phyloP scores from a whole-genome alignment of 192 early-diverging fungal species.

The Coemansia aciculifera region DNA sequence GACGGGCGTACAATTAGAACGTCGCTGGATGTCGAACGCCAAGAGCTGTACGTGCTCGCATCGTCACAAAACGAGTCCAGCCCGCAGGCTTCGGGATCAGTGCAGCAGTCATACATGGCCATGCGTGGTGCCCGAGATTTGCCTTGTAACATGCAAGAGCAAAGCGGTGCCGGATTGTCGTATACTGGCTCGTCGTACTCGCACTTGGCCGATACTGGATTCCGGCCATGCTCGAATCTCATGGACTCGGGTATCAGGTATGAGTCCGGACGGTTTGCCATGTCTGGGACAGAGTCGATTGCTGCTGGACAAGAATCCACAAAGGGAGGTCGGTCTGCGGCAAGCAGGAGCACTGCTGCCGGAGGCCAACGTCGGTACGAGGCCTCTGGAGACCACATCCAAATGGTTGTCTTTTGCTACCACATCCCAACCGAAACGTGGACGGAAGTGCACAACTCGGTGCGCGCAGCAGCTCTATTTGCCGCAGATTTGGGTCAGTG shows the following conservation, averaged over 20 bases:
- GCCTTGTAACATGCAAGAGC: conserved; percentile 9
- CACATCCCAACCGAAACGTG: conserved; percentile 58
- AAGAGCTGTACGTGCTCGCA: conserved; percentile 83
- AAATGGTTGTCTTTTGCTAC: conserved; percentile 51
- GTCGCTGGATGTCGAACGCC: conserved; percentile 72
- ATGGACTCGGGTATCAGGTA: conserved; percentile 29
- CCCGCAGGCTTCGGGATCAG: conserved; percentile 2
- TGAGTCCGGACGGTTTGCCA: conserved; percentile 8
- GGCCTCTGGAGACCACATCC: conserved; percentile 22
- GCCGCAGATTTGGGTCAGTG: conserved; percentile 31
- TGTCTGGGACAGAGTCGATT: background rate
- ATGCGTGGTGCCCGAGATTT: conserved; percentile 22
- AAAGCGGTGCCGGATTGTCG: background rate
- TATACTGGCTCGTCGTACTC: conserved; percentile 21
- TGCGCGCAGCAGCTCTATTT: conserved; percentile 35
- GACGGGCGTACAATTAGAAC: conserved; percentile 60
- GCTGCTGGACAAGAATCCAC: background rate
- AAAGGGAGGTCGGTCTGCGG: background rate
- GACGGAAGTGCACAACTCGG: conserved; percentile 50
- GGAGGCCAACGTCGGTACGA: conserved; percentile 10
- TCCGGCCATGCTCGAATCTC: conserved; percentile 37
- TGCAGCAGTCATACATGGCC: conserved; percentile 27
- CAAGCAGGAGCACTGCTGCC: background rate
- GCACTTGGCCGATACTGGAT: conserved; percentile 24
- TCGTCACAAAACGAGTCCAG: conserved; percentile 39